Base-by-base conservation (phyloP, 495 filamentous ascomycete species). In the Lindgomyces ingoldianus region DNA sequence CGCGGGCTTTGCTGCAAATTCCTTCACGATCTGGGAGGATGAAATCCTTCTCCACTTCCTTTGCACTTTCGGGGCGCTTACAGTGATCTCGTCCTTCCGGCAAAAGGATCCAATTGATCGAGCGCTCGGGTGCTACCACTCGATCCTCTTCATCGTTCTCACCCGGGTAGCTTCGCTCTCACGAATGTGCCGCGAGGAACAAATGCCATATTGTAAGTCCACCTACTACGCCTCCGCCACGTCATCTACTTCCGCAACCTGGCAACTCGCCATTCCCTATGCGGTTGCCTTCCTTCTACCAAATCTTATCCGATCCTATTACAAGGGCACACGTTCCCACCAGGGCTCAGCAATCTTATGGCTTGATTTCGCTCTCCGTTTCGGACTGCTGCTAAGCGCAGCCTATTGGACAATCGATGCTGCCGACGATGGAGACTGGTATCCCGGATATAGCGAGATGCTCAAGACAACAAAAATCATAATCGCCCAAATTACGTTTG, bases 1-100 rank as follows among this genome's bases (percentile, higher is more conserved):
- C 16, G 76, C 90, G 65, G 93, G 93, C 39, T 98, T 97, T 75
- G 94, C 91, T 0, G 93, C 94, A 3, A 99, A 98, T 73, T 98
- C 94, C 1, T 99, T 91, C 76, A 98, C 93, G 4, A 96, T 99
- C 64, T 98, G 95, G 95, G 94, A 99, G 77, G 95, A 98, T 68
- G 89, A 91, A 18, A 96, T 96, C 47, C 80, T 96, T n/a, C 78
- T 93, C 1, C 95, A 93, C 78, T 92, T 97, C 79, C 84, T 97
- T 57, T 83, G 84, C 2, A 95, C 93, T 0, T 97, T 97, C 74
- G 93, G 91, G 26, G 75, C 91, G 21, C 78, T 85, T 39, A 82
- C 85, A 30, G 81, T 89, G n/a, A 72, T 89, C 3, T 85, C 87
- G 4, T 91, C 93, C 9, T 82, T 93, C 68, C 84, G 90, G 24